phyloP scores from a whole-genome alignment of 345 rosid species.

The Salix purpurea region DNA sequence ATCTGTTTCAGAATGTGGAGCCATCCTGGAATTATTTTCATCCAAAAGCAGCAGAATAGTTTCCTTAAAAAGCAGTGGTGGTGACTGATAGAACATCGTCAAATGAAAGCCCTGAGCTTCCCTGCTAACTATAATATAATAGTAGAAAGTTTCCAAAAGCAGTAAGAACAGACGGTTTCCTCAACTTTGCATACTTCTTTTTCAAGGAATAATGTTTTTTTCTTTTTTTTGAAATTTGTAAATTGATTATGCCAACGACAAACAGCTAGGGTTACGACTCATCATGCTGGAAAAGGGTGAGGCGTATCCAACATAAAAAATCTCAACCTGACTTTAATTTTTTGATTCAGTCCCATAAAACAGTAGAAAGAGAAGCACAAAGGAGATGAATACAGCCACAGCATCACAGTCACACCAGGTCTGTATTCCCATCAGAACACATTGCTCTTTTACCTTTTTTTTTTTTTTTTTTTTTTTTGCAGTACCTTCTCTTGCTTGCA shows the following conservation, averaged over 20 bases:
- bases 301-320: constrained; percentile 15
- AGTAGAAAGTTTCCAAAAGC: background rate
- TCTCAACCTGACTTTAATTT: constrained; percentile 25
- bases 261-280: background rate
- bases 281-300: background rate
- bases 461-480: constrained; percentile 44
- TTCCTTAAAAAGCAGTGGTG: background rate
- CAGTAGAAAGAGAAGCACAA: constrained; percentile 36
- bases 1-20: no score
- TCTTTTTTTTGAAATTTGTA: no score
- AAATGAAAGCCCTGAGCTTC: background rate
- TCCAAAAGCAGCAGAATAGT: background rate
- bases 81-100: background rate
- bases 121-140: background rate
- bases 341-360: constrained; percentile 44
- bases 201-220: background rate
- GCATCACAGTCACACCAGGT: constrained; percentile 10
- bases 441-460: constrained; percentile 24
- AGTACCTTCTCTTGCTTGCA: constrained; percentile 75
- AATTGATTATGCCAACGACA: background rate
- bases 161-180: background rate
- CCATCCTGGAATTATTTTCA: background rate
- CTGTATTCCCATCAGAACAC: constrained; percentile 27
- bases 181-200: background rate
- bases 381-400: constrained; percentile 16